phyloP scores from a whole-genome alignment of 495 filamentous ascomycete species.

The Hyaloscypha finlandica region DNA sequence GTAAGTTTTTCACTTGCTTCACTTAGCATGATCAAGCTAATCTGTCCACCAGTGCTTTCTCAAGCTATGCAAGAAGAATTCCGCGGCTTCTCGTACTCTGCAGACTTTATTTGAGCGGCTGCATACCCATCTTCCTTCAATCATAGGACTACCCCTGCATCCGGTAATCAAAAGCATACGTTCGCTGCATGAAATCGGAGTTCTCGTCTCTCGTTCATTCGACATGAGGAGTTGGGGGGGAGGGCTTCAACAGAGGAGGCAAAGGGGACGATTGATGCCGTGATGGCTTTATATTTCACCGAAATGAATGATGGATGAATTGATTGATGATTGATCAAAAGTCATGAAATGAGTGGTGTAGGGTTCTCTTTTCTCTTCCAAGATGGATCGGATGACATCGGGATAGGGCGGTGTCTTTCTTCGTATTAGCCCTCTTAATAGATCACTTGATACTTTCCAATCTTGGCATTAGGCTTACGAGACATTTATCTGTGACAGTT shows the following conservation, averaged over 20 bases:
- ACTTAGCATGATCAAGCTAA: conserved; percentile 30
- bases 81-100: conserved; percentile 93
- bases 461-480: background rate
- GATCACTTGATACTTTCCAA: conserved; percentile 26
- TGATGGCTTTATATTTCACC: background rate
- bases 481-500: background rate
- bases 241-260: background rate
- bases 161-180: conserved; percentile 6
- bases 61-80: conserved; percentile 99
- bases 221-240: background rate
- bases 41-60: conserved; percentile 71
- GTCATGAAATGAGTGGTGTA: conserved; percentile 6
- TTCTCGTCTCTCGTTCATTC: conserved; percentile 5
- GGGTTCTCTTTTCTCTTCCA: conserved; percentile 29
- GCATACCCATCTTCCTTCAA: background rate
- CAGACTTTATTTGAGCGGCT: conserved; percentile 33
- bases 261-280: background rate
- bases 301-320: background rate
- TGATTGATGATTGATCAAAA: conserved; percentile 15
- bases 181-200: conserved; percentile 13
- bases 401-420: conserved; percentile 14
- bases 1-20: conserved; percentile 55
- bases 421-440: conserved; percentile 30
- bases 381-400: conserved; percentile 19
- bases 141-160: background rate